Percentiles rank a stretch among this genome's conserved stretches.
These are phyloP conservation scores for Macrophomina phaseolina DNA, from an alignment of 2,329 filamentous ascomycete genomes.

Conservation along the genomic window DNA sequence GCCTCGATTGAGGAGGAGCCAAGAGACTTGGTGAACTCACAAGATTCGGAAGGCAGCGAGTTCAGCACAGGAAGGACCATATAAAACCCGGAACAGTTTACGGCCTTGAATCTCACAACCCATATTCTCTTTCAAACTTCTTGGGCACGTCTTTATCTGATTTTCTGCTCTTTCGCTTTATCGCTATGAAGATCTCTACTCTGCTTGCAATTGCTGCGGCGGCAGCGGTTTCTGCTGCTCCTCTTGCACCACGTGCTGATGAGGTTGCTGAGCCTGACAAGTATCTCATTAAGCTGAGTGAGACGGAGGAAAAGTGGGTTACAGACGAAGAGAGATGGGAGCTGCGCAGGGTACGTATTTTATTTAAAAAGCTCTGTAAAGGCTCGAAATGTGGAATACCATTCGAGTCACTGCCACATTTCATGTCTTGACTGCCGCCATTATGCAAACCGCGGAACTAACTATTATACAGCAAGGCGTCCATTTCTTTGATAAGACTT, in stretches of 20 bases:
- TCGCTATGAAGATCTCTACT: slow-evolving; percentile 20
- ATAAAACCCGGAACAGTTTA: slow-evolving; percentile 9
- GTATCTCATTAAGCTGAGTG: slow-evolving; percentile 14
- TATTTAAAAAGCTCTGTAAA: neutral
- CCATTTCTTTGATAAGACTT: slow-evolving; percentile 22
- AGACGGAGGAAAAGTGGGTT: slow-evolving; percentile 21
- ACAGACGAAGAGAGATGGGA: slow-evolving; percentile 21
- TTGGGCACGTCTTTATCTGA: neutral
- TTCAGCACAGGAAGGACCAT: neutral
- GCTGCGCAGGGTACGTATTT: slow-evolving; percentile 5
- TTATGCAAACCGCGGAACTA: neutral
- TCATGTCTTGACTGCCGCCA: too few relatives aligned
- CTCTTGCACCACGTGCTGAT: slow-evolving; percentile 12
- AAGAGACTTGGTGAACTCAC: slow-evolving; percentile 11
- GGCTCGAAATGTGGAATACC: too few relatives aligned
- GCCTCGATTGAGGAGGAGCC: slow-evolving; percentile 22
- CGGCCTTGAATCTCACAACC: neutral
- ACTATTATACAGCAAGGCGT: neutral
- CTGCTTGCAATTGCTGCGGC: slow-evolving; percentile 11
- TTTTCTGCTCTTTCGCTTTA: too few relatives aligned
- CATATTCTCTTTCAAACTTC: neutral
- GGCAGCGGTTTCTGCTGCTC: slow-evolving; percentile 16
- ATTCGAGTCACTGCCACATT: too few relatives aligned
- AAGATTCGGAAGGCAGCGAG: slow-evolving; percentile 18
- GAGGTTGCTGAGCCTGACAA: slow-evolving; percentile 14